Evolutionary conservation across 1,284 basidiomycete species (phyloP).

Genomic region (Porogramme epimiltina): DNA sequence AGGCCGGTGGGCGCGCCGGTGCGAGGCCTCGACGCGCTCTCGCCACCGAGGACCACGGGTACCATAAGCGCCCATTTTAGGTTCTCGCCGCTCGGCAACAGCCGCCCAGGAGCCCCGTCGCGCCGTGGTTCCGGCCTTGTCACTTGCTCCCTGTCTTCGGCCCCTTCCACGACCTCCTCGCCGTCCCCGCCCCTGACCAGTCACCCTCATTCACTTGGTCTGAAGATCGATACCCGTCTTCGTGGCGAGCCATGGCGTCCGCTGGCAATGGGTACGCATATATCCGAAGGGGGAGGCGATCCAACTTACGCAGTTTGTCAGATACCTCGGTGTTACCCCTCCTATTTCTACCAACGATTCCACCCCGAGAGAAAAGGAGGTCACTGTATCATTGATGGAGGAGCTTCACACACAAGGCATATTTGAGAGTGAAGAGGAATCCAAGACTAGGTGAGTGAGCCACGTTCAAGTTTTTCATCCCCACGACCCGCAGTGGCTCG

Average conservation of each 20-base stretch:
- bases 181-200: background rate
- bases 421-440: slow-evolving; percentile 91
- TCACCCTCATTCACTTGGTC: background rate
- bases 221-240: background rate
- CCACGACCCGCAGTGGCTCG: background rate
- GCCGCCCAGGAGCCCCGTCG: slow-evolving; percentile 12
- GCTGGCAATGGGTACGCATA: slow-evolving; percentile 22
- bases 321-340: slow-evolving; percentile 83
- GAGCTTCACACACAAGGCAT: slow-evolving; percentile 87
- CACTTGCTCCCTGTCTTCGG: slow-evolving; percentile 14
- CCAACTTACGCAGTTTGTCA: slow-evolving; percentile 29
- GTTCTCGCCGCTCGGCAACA: slow-evolving; percentile 18
- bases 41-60: background rate
- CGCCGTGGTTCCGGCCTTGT: slow-evolving; percentile 17
- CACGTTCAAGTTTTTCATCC: slow-evolving; percentile 12
- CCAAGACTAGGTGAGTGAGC: slow-evolving; percentile 77
- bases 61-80: background rate
- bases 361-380: slow-evolving; percentile 71
- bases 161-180: background rate
- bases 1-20: too few relatives aligned
- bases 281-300: too few relatives aligned
- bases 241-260: slow-evolving; percentile 7
- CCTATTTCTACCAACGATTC: slow-evolving; percentile 88
- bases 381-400: slow-evolving; percentile 87
- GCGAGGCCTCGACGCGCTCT: background rate